Base-by-base conservation (phyloP, 2,329 filamentous ascomycete genomes). In the Dothidotthia symphoricarpi region DNA sequence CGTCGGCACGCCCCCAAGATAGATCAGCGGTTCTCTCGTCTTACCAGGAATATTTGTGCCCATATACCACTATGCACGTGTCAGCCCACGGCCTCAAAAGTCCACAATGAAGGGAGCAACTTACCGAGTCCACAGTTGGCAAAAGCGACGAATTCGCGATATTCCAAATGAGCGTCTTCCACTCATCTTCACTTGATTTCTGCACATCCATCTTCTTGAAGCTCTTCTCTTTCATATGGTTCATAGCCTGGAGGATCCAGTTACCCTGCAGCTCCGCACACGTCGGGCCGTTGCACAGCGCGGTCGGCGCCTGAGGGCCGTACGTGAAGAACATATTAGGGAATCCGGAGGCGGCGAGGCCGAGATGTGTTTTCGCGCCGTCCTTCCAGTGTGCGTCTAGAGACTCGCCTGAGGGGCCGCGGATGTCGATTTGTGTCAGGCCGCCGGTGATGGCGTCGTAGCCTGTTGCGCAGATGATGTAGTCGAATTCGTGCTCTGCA, bases 1-100 rank as follows among this genome's bases (percentile, higher is more conserved):
- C 9, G 28, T 41, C 2, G 51, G 51, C 9, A 61, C 52, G 0
- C 58, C 58, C 3, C 66, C 72, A 0, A 69, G 37, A 39, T 71
- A 82, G 31, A 73, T 72, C 7, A 80, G 59, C 1, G 72, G 72
- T 62, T 82, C 77, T 16, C 66, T 67, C 0, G 67, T 50, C 62
- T 81, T 80, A 0, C 72, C 76, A 0, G 78, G 77, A 2, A 80
- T 68, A 27, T 67, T 77, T 0, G 70, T 73, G 3, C 79, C 78
- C 72, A 80, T 77, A 45, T 78, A 81, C 14, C 74, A 80, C 40
- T 51, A 24, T 31, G 8, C 8, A 8, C 4, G 2, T 10, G 9
- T 43, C 16, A 47, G 43, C 31, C 10, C 3, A 13, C 0, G 6
- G 6, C 4, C 3, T 8, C 16, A n/a, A 9, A 13, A n/a, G n/a